Base-by-base conservation (phyloP, 495 filamentous ascomycete species). In the Usnea hakonensis region DNA sequence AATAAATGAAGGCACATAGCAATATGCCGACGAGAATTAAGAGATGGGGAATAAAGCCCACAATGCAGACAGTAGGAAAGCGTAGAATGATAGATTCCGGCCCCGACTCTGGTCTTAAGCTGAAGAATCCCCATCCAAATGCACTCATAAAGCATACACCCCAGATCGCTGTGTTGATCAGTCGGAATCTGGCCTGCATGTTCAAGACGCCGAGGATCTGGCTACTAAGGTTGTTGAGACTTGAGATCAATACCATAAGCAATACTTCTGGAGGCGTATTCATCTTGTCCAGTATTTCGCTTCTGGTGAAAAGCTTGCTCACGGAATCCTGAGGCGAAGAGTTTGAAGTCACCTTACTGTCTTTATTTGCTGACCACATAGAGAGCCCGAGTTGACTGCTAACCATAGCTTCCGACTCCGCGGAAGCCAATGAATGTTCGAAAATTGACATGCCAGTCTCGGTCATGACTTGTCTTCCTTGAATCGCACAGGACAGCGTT, bases 401-500 rank as follows among this genome's bases (percentile, higher is more conserved):
- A 44, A 95, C 83, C 64, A 90, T 86, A 14, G 90, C 87, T 70
- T 98, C 95, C 5, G 94, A 91, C 72, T 98, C 95, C 2, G 94
- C 90, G 73, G 97, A 98, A 0, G 94, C 94, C 17, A 98, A 77
- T 0, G 94, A 97, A 70, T 96, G 91, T 67, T 98, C 94, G 70
- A 98, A 94, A 23, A 97, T 82, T 0, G 92, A 96, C 90, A 97
- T 97, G 8, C 92, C 91, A 1, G 91, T 94, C 74, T 97, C 94
- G 0, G 90, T 86, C 62, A 86, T 82, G 8, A 87, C 79, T 5
- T 80, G 79, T 14, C 88, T 83, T n/a, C 92, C 91, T 65, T 95
- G 91, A n/a, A 97, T 78, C 6, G 93, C 89, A 71, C 90, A 92
- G 8, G 87, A 84, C 26, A 97, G 77, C 0, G 88, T 91, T 70